Base-by-base conservation (phyloP, 1,284 basidiomycete genomes). In the Ceratobasidium papillatum region DNA sequence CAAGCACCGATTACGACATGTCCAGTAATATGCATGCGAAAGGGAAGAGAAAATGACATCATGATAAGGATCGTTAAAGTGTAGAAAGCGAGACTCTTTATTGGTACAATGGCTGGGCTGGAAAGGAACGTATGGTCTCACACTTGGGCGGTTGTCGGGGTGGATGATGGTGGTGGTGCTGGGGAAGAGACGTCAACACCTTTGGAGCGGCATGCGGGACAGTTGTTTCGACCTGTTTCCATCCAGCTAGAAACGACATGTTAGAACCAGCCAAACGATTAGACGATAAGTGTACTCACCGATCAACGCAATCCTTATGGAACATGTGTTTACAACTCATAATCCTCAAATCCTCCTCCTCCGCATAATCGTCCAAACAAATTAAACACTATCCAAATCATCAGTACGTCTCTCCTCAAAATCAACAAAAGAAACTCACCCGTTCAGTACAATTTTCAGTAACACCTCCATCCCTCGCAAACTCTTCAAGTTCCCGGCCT, bases 241-340 rank as follows among this genome's bases (percentile, higher is more conserved):
- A 97, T 84, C 95, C 95, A 96, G 76, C 86, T 88, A 63, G 4
- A 25, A 7, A 25, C 2, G 12, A 8, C 19, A 27, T 11, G 64
- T 17, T 19, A 30, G 14, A 17, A 56, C 25, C 41, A 32, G 41
- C 8, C 30, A 36, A 36, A 71, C 2, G 36, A 19, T 25, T n/a
- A n/a, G 17, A 12, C 36, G 34, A 36, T 22, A 19, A 56, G 58
- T 3, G 63, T 2, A 73, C 75, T 14, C 34, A 78, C 58, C 81
- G 81, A 82, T 97, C 95, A 8, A 97, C 94, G 78, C 95, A 97
- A 12, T 83, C 84, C 78, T 89, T 89, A 80, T 97, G 95, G 86
- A 94, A 96, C 9, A 88, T 90, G 82, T 97, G 94, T 78, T 89
- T 87, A 82, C 95, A 96, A 7, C 84, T 84, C 83, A 97, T 87